Percentiles rank a stretch among this genome's conserved stretches.
phyloP scores from a whole-genome alignment of 2,329 filamentous ascomycete genomes.

The Verticillium dahliae region DNA sequence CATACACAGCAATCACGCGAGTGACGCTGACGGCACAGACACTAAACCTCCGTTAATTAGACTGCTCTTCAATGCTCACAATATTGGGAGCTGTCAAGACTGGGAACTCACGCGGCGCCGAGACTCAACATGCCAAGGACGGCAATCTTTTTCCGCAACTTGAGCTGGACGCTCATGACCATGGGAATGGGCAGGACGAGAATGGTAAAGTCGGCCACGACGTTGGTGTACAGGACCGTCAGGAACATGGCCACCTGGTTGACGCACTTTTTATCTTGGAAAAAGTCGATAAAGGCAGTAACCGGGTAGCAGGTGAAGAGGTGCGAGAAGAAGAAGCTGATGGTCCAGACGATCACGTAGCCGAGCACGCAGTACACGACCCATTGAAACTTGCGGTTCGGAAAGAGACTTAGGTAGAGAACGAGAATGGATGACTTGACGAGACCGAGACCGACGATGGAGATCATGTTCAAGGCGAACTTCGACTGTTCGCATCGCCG shows the following conservation, averaged over 20 bases:
- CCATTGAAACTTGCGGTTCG: conserved; percentile 17
- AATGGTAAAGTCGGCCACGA: conserved; percentile 17
- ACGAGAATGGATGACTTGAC: conserved; percentile 26
- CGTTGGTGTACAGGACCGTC: conserved; percentile 14
- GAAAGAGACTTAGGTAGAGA: conserved; percentile 25
- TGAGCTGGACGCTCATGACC: conserved; percentile 17
- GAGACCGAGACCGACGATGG: conserved; percentile 22
- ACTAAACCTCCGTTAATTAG: background rate
- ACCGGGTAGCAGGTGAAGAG: conserved; percentile 18
- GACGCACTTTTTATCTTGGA: conserved; percentile 17
- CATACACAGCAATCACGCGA: conserved; percentile 14
- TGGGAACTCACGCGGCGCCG: conserved; percentile 14
- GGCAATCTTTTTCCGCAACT: conserved; percentile 15
- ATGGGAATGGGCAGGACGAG: conserved; percentile 18
- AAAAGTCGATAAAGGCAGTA: conserved; percentile 16
- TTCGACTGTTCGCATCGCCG: background rate
- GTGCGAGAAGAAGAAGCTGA: conserved; percentile 19
- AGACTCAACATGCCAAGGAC: conserved; percentile 18
- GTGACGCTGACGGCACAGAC: conserved; percentile 10
- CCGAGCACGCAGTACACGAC: conserved; percentile 16
- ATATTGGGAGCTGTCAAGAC: background rate
- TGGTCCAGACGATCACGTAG: conserved; percentile 14
- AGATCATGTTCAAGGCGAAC: conserved; percentile 14
- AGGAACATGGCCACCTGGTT: conserved; percentile 14
- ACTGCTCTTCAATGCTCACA: background rate